Percentiles rank a stretch among this genome's conserved stretches.
Evolutionary conservation across 2,329 filamentous ascomycete genomes (phyloP).

Genomic region (Fusarium pininemorale): DNA sequence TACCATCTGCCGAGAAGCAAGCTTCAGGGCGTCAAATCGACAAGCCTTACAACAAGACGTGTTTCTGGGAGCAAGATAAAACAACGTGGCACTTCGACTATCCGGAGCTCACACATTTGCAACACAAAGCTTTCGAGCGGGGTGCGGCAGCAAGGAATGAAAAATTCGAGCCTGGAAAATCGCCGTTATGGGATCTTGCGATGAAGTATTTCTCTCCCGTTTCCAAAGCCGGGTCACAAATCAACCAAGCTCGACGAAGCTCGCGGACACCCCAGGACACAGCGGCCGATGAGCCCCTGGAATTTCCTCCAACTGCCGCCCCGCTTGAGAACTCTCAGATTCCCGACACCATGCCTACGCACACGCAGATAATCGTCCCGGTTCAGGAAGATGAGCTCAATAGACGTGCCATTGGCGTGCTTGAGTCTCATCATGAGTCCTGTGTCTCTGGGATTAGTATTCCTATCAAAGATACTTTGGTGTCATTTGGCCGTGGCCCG

Average conservation of each 20-base stretch:
- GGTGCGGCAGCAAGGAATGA: constrained; percentile 62
- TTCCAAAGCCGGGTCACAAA: constrained; percentile 24
- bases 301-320: constrained; percentile 47
- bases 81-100: constrained; percentile 69
- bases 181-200: constrained; percentile 64
- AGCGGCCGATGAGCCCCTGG: constrained; percentile 39
- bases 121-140: constrained; percentile 64
- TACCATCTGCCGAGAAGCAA: constrained; percentile 60
- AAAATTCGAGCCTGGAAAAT: constrained; percentile 61
- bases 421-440: constrained; percentile 74
- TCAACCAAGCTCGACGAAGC: constrained; percentile 5
- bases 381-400: constrained; percentile 45
- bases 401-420: constrained; percentile 66
- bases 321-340: constrained; percentile 41
- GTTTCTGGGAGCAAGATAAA: constrained; percentile 66
- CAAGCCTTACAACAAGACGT: constrained; percentile 62
- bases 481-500: constrained; percentile 79
- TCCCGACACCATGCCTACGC: constrained; percentile 50
- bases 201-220: constrained; percentile 67
- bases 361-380: constrained; percentile 50
- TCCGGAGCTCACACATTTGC: constrained; percentile 70
- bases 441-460: constrained; percentile 70
- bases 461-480: constrained; percentile 71
- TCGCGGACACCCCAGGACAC: constrained; percentile 30
- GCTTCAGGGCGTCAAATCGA: constrained; percentile 67